These are phyloP conservation scores for Barbatosphaeria neglecta DNA, from an alignment of 495 filamentous ascomycete genomes.

Conservation along the genomic window DNA sequence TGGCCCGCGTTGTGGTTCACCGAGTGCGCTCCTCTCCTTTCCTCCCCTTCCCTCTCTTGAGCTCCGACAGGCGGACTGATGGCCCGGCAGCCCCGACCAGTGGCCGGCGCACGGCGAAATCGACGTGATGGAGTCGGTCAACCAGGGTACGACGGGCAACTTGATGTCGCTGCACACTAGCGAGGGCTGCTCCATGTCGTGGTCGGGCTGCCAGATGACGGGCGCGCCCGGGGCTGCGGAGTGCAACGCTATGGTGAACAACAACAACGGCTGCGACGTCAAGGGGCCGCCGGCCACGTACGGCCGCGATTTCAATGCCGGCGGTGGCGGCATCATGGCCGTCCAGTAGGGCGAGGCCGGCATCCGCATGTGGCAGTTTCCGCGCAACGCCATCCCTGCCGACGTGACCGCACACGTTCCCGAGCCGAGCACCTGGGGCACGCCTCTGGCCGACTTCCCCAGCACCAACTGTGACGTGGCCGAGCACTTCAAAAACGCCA, in stretches of 20 bases:
- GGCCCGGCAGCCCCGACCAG: slow-evolving; percentile 10
- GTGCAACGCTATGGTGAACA: too few species aligned
- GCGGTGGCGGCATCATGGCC: slow-evolving; percentile 49
- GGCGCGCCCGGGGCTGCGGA: slow-evolving; percentile 31
- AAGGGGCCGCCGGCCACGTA: slow-evolving; percentile 25
- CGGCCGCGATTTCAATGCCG: slow-evolving; percentile 45
- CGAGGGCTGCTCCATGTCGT: slow-evolving; percentile 42
- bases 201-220: slow-evolving; percentile 30
- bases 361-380: slow-evolving; percentile 55
- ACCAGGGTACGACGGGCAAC: slow-evolving; percentile 38
- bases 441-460: slow-evolving; percentile 46
- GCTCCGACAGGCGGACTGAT: not conserved
- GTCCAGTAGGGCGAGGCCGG: slow-evolving; percentile 49
- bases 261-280: slow-evolving; percentile 49
- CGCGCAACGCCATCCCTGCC: slow-evolving; percentile 31
- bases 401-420: slow-evolving; percentile 40
- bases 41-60: not conserved
- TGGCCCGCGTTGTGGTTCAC: slow-evolving; percentile 51
- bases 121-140: slow-evolving; percentile 64
- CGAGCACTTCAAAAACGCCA: slow-evolving; percentile 48
- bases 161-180: slow-evolving; percentile 58
- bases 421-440: slow-evolving; percentile 48
- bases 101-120: slow-evolving; percentile 65
- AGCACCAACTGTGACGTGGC: slow-evolving; percentile 47
- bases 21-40: slow-evolving; percentile 4